A percentile compares a stretch with the other conserved stretches of the same genome.
These are phyloP conservation scores for Chernovozyma sophiae-reginae DNA, from an alignment of 1,139 yeast species.

Conservation along the genomic window DNA sequence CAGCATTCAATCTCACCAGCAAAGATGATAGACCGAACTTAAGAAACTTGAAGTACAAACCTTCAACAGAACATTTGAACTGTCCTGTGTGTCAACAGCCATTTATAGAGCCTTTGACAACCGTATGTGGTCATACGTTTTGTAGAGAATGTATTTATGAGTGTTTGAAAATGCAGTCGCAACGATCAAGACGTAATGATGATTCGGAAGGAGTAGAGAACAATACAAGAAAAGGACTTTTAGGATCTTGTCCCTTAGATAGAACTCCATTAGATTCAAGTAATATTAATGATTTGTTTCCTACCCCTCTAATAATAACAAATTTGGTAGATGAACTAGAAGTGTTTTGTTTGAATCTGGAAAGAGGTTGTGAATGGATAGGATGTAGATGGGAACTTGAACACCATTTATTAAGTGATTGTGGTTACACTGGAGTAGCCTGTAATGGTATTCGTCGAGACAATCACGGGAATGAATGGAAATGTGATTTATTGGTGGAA, in stretches of 20 bases:
- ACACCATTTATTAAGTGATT: conserved; percentile 46
- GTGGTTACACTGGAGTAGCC: conserved; percentile 48
- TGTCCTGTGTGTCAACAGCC: conserved; percentile 62
- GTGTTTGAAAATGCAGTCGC: conserved; percentile 32
- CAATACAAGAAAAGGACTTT: conserved; percentile 13
- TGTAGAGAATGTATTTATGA: conserved; percentile 50
- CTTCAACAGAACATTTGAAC: conserved; percentile 47
- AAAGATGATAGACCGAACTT: conserved; percentile 26
- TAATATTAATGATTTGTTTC: conserved; percentile 44
- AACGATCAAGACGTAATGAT: neutral
- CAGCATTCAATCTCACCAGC: conserved; percentile 17
- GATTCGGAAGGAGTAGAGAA: conserved; percentile 1
- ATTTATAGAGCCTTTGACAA: conserved; percentile 50
- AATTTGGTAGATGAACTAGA: conserved; percentile 59
- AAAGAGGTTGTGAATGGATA: conserved; percentile 55
- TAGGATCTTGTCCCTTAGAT: conserved; percentile 60
- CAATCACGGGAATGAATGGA: conserved; percentile 9
- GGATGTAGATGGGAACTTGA: conserved; percentile 61
- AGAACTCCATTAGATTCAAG: conserved; percentile 44
- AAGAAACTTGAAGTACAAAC: conserved; percentile 30
- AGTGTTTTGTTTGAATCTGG: conserved; percentile 51
- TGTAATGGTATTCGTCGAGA: conserved; percentile 31
- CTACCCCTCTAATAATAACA: conserved; percentile 59
- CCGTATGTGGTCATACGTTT: conserved; percentile 59
- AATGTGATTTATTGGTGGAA: conserved; percentile 18